Base-by-base conservation (phyloP, 805 yeast species). In the Schizosaccharomyces cryophilus region DNA sequence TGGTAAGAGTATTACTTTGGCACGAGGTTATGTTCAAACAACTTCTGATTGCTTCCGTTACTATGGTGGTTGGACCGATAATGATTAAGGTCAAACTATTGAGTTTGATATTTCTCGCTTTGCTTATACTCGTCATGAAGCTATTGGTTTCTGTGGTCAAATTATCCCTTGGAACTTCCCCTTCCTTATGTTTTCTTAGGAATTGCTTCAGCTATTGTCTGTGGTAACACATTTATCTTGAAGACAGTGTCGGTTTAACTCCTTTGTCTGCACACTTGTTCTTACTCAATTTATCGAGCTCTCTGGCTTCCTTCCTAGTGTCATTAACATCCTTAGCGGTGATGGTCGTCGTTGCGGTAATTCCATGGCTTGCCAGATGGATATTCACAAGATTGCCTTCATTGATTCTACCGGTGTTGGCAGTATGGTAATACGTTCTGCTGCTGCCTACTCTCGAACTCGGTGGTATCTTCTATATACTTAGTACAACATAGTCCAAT, bases 131-230 rank as follows among this genome's bases (percentile, higher is more conserved):
- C 80, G 82, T 72, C 84, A 84, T 73, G 95, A 88, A 73, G 95
- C 96, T 63, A 75, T 86, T 68, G 96, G 96, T 71, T 95, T 89
- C 58, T 87, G 95, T 72, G 96, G 95, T 63, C 95, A 87, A 73
- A 85, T 89, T 69, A 88, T 89, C 66, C 96, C 96, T 67, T 89
- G 96, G 96, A 89, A 89, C 76, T 89, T 87, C 81, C 96, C 96
- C 64, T 74, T 89, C 67, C 78, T 87, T 71, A 88, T 89, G 93
- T 84, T 87, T 76, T 77, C 94, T 35, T 89, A 96, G 96, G 89
- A 89, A 75, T 89, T 64, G 95, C 89, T 63, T 96, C 96, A 58
- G 95, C 94, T 62, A 73, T 88, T 65, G 94, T 94, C 62, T 80
- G 95, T 61, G 95, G 95, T 74, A 87, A 87, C 78, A 80, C 88